Evolutionary conservation across 148 eudicot genomes (phyloP).

Genomic region (Salicornia ramosissima): DNA sequence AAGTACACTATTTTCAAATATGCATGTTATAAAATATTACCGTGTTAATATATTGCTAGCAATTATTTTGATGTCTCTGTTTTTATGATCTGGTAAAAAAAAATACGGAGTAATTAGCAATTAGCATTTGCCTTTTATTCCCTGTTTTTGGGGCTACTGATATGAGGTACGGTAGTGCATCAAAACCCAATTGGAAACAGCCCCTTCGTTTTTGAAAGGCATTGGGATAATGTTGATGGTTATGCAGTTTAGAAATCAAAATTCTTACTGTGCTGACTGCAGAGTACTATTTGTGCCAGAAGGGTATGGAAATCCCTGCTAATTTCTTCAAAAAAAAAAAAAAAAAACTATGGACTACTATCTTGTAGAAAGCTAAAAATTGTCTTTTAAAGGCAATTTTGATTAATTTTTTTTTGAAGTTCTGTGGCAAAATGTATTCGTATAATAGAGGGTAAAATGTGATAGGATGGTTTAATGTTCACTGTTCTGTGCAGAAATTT

Average conservation of each 20-base stretch:
- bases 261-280: not conserved
- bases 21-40: not conserved
- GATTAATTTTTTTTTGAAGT: no score
- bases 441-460: no score
- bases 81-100: not conserved
- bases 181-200: not conserved
- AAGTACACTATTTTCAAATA: not conserved
- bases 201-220: not conserved
- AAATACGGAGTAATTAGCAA: not conserved
- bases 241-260: not conserved
- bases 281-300: not conserved
- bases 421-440: no score
- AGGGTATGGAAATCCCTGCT: no score
- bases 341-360: no score
- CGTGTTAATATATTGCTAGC: not conserved
- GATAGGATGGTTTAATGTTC: no score
- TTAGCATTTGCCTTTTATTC: no score
- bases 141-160: no score
- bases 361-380: no score
- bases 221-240: not conserved
- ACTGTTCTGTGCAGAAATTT: no score
- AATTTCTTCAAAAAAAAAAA: no score
- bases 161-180: not conserved
- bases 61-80: not conserved
- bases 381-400: no score